phyloP scores from a whole-genome alignment of 148 eudicot genomes.

The Nepenthes mirabilis region DNA sequence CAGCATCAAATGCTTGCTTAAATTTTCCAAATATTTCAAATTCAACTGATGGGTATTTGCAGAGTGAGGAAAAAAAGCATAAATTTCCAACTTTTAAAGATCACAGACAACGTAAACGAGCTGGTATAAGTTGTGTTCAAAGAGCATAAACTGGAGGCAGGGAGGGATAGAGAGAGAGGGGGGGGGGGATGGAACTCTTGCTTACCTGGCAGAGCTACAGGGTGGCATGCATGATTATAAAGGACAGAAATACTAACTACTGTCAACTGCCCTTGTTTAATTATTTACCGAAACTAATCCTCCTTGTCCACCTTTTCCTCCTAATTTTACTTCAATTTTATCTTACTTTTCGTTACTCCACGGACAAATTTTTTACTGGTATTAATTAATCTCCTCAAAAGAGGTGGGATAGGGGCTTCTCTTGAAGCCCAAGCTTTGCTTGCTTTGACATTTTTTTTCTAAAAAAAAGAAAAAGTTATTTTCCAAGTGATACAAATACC shows the following conservation, averaged over 20 bases:
- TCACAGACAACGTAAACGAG: too few species aligned
- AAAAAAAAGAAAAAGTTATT: background rate
- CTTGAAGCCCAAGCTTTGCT: conserved; percentile 18
- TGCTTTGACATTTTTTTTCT: conserved; percentile 9
- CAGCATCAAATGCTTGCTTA: conserved; percentile 26
- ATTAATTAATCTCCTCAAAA: too few species aligned
- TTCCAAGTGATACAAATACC: background rate
- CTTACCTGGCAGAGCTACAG: conserved; percentile 37
- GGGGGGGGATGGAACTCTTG: too few species aligned
- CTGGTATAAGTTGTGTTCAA: too few species aligned
- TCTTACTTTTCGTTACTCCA: too few species aligned
- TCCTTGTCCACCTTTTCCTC: too few species aligned
- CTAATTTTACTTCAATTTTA: too few species aligned
- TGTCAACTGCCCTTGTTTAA: conserved; percentile 44
- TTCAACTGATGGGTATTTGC: conserved; percentile 33
- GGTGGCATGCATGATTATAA: conserved; percentile 29
- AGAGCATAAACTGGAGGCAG: too few species aligned
- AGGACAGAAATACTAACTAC: conserved; percentile 34
- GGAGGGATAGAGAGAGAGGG: too few species aligned
- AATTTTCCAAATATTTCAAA: conserved; percentile 15
- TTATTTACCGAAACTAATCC: conserved; percentile 3
- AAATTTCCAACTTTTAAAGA: conserved; percentile 9
- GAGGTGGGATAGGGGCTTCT: conserved; percentile 7
- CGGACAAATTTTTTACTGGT: too few species aligned
- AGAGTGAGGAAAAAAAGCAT: conserved; percentile 24